Evolutionary conservation across 1,139 yeast genomes (phyloP).

Genomic region (Geotrichum citri-aurantii): DNA sequence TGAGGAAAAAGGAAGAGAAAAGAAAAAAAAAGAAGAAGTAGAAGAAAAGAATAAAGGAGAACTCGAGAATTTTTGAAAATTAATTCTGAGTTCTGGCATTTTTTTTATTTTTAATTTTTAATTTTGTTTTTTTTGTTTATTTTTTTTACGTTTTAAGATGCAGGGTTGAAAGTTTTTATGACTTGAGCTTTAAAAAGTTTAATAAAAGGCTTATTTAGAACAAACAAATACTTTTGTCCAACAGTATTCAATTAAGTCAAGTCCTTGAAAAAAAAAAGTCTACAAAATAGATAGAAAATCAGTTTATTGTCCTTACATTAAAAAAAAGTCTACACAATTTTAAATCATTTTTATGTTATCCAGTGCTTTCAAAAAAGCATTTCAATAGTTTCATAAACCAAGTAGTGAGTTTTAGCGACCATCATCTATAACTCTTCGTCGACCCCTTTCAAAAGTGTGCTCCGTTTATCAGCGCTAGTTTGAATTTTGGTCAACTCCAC

Average conservation of each 20-base stretch:
- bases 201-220: not conserved
- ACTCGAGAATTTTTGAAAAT: conserved; percentile 1
- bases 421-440: not conserved
- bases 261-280: too few species aligned
- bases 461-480: not conserved
- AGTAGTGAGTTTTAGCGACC: not conserved
- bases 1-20: not conserved
- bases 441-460: not conserved
- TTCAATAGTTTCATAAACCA: not conserved
- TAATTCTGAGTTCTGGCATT: not conserved
- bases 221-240: not conserved
- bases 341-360: too few species aligned
- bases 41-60: not conserved
- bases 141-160: not conserved
- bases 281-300: too few species aligned
- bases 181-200: not conserved
- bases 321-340: too few species aligned
- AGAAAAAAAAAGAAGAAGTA: not conserved
- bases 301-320: too few species aligned
- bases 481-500: not conserved
- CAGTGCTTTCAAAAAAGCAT: not conserved
- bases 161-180: not conserved
- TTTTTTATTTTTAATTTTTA: too few species aligned
- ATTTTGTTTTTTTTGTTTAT: not conserved
- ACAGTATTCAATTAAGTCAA: too few species aligned